Percentiles rank a stretch among this genome's conserved stretches.
These are phyloP conservation scores for Stachybotrys chartarum DNA, from an alignment of 2,329 filamentous ascomycete genomes.

Conservation along the genomic window DNA sequence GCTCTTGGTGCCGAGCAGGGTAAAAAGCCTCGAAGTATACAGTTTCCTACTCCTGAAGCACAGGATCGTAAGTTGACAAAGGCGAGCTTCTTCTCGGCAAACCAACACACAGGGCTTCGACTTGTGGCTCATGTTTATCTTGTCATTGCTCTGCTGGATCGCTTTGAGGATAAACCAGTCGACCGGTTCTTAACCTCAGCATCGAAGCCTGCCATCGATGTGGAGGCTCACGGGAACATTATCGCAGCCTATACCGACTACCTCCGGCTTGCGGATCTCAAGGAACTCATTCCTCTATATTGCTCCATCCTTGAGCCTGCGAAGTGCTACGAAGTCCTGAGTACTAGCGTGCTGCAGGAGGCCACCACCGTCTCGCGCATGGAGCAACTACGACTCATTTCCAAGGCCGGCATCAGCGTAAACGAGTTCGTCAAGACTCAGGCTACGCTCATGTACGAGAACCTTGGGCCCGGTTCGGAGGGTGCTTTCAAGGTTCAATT, in stretches of 20 bases:
- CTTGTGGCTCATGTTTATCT: conserved; percentile 60
- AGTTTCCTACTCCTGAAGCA: background rate
- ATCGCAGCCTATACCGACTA: conserved; percentile 77
- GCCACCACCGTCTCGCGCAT: conserved; percentile 45
- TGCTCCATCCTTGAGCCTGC: conserved; percentile 66
- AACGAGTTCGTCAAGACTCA: conserved; percentile 68
- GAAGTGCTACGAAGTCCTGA: conserved; percentile 64
- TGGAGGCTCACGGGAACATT: conserved; percentile 61
- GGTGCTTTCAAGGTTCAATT: conserved; percentile 39
- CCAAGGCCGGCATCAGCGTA: conserved; percentile 65
- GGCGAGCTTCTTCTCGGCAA: conserved; percentile 43
- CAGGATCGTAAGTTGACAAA: conserved; percentile 18
- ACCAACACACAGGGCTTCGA: conserved; percentile 58
- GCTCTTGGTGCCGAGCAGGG: conserved; percentile 14
- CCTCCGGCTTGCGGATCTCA: conserved; percentile 63
- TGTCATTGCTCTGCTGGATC: conserved; percentile 60
- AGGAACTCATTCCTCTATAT: conserved; percentile 80
- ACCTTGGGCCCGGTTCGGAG: conserved; percentile 27
- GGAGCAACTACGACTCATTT: conserved; percentile 66
- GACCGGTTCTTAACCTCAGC: background rate
- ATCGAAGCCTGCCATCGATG: background rate
- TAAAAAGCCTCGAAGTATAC: conserved; percentile 10
- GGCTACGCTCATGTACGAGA: conserved; percentile 43
- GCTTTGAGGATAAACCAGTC: conserved; percentile 29
- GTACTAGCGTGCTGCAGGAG: conserved; percentile 66